Evolutionary conservation across 192 early-diverging fungal species (phyloP).

Genomic region (Coemansia sp.): DNA sequence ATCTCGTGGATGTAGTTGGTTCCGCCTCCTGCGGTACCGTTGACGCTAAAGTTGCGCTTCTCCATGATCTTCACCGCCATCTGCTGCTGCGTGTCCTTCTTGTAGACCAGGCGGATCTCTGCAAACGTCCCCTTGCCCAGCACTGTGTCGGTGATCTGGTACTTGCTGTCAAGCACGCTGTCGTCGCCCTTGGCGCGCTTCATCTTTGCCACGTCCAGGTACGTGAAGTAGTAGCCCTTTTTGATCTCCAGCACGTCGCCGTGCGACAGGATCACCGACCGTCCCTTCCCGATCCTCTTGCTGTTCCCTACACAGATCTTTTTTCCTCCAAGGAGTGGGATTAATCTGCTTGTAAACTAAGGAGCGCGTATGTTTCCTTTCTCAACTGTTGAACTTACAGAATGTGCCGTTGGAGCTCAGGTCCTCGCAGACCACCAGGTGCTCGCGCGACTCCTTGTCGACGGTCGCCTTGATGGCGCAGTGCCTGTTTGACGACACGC

Average conservation of each 20-base stretch:
- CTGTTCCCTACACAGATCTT: conserved; percentile 50
- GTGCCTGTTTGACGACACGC: conserved; percentile 56
- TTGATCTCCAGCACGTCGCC: conserved; percentile 62
- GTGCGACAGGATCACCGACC: conserved; percentile 58
- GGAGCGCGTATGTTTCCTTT: no score
- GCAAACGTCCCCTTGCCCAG: conserved; percentile 72
- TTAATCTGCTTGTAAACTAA: no score
- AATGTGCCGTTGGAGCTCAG: conserved; percentile 64
- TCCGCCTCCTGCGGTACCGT: conserved; percentile 72
- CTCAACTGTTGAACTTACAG: conserved; percentile 10
- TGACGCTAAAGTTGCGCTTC: conserved; percentile 60
- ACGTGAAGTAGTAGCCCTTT: conserved; percentile 53
- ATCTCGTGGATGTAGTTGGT: conserved; percentile 76
- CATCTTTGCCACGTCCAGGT: conserved; percentile 27
- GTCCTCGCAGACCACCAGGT: conserved; percentile 54
- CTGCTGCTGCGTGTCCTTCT: conserved; percentile 63
- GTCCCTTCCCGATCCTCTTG: conserved; percentile 55
- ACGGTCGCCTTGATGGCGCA: conserved; percentile 44
- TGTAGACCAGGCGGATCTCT: conserved; percentile 68
- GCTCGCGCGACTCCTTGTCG: conserved; percentile 34
- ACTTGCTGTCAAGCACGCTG: conserved; percentile 34
- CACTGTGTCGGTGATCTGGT: conserved; percentile 49
- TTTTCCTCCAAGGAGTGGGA: no score
- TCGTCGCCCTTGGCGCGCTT: conserved; percentile 9
- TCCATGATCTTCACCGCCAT: conserved; percentile 89